These are phyloP conservation scores for Mariannaea elegans DNA, from an alignment of 2,329 filamentous ascomycete species.

Conservation along the genomic window DNA sequence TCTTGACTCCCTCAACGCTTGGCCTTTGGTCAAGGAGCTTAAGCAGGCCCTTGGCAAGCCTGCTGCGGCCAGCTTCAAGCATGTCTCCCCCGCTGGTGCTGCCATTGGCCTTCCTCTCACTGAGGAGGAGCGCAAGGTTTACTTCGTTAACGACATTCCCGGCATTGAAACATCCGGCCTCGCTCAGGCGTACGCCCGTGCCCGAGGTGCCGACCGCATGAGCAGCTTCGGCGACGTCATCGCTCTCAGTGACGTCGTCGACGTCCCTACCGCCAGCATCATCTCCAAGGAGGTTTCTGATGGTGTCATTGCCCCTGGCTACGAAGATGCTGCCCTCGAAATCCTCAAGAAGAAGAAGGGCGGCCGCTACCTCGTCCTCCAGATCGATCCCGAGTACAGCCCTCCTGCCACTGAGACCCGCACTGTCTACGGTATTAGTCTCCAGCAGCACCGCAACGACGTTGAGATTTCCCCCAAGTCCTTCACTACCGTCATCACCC, in stretches of 20 bases:
- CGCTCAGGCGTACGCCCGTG: constrained; percentile 94
- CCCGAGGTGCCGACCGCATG: constrained; percentile 96
- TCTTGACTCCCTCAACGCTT: constrained; percentile 94
- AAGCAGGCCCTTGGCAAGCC: constrained; percentile 87
- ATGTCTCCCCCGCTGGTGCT: constrained; percentile 95
- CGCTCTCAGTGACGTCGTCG: constrained; percentile 89
- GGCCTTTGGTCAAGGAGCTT: constrained; percentile 96
- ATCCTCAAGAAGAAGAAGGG: constrained; percentile 98
- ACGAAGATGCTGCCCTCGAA: constrained; percentile 83
- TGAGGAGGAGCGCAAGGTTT: constrained; percentile 92
- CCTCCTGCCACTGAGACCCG: constrained; percentile 84
- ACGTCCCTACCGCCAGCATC: constrained; percentile 94
- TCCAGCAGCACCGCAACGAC: constrained; percentile 94
- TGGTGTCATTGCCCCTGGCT: constrained; percentile 91
- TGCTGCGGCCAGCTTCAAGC: constrained; percentile 98
- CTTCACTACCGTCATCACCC: constrained; percentile 86
- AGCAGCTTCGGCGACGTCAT: constrained; percentile 98
- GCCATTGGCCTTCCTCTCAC: constrained; percentile 90
- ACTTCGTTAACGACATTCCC: constrained; percentile 96
- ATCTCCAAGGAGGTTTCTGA: constrained; percentile 98
- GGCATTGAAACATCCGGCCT: constrained; percentile 86
- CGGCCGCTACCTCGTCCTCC: constrained; percentile 93
- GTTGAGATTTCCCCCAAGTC: constrained; percentile 84
- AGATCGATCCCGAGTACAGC: constrained; percentile 90
- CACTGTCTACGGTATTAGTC: constrained; percentile 88